Evolutionary conservation across 108 stramenopile species (phyloP), one percentile per base, ranked within the genome.

Genomic region (Chaetoceros muelleri): DNA sequence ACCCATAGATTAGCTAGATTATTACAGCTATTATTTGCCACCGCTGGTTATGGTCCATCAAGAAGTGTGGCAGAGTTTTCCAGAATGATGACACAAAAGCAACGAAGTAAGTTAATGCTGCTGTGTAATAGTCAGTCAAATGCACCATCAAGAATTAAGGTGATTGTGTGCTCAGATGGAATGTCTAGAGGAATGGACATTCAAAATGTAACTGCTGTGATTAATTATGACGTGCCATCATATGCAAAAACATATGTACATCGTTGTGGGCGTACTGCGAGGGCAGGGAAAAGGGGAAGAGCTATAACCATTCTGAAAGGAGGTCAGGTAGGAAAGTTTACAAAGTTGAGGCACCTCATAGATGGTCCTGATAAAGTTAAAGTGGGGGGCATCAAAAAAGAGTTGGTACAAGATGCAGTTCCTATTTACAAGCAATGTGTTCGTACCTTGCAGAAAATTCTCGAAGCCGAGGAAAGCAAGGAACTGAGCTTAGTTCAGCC

Each of bases 1-100:
- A 95, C 95, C 13, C 96, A 95, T 73, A 75, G 94, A 26, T 73
- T 95, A 24, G 71, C 87, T 3, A 87, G 95, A 25, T 73, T 95
- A 40, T 72, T 97, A 46, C 90, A 93, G 59, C 64, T 95, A 26
- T 65, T 90, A 28, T 86, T 80, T 84, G 55, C 57, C 30, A 67
- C 73, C 0, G 72, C 69, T 5, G 81, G 79, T 25, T 57, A 47
- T 60, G 80, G 73, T n/a, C 27, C 53, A 8, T 44, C 78, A 24
- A 48, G 60, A 1, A 67, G 58, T 7, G 69, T 84, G 2, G 79
- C 71, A 16, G 90, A 93, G 48, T 87, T 88, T 51, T 88, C 85
- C 0, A 82, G 84, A 30, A 65, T 80, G 2, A 60, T 88, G 30
- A 72, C 54, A 57, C 81, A 83, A 31, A 69, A 75, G 24, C 76